Evolutionary conservation across 31 red algal genomes (phyloP).

Genomic region (Bonnemaisonia californica): DNA sequence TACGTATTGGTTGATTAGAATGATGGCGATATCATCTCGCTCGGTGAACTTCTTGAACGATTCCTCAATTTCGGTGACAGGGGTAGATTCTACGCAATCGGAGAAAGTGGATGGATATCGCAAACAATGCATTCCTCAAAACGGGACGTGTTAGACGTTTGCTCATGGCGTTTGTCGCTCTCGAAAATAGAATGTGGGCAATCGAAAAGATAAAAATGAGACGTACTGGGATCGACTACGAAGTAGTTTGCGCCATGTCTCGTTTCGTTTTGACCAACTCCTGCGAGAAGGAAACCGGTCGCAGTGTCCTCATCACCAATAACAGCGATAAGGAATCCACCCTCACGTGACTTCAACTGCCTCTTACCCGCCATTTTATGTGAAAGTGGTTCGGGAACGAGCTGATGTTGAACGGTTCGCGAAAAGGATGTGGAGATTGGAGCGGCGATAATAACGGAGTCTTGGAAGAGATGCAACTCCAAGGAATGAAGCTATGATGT

Average conservation of each 20-base stretch:
- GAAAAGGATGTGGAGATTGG: too few species aligned
- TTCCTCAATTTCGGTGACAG: constrained; percentile 77
- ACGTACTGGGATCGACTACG: constrained; percentile 86
- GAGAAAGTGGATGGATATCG: constrained; percentile 14
- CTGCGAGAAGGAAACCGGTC: constrained; percentile 93
- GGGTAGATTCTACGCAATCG: constrained; percentile 68
- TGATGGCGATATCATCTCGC: constrained; percentile 87
- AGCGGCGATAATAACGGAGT: too few species aligned
- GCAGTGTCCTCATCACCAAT: constrained; percentile 97
- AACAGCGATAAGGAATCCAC: constrained; percentile 81
- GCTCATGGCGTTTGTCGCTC: too few species aligned
- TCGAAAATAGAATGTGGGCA: too few species aligned
- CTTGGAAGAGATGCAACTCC: too few species aligned
- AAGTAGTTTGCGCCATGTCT: constrained; percentile 84
- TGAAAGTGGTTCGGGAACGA: not conserved
- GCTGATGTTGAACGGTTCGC: not conserved
- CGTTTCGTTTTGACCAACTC: constrained; percentile 75
- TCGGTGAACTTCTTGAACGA: constrained; percentile 81
- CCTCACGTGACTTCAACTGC: constrained; percentile 50
- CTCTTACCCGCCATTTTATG: constrained; percentile 38
- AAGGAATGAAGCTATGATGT: too few species aligned
- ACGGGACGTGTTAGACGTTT: too few species aligned
- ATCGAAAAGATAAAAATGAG: not conserved
- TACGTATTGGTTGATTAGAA: constrained; percentile 97
- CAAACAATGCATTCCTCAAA: too few species aligned